Percentiles rank a stretch among this genome's conserved stretches.
These are phyloP conservation scores for Stagonosporopsis chrysanthemi DNA, from an alignment of 2,329 filamentous ascomycete genomes.

Conservation along the genomic window DNA sequence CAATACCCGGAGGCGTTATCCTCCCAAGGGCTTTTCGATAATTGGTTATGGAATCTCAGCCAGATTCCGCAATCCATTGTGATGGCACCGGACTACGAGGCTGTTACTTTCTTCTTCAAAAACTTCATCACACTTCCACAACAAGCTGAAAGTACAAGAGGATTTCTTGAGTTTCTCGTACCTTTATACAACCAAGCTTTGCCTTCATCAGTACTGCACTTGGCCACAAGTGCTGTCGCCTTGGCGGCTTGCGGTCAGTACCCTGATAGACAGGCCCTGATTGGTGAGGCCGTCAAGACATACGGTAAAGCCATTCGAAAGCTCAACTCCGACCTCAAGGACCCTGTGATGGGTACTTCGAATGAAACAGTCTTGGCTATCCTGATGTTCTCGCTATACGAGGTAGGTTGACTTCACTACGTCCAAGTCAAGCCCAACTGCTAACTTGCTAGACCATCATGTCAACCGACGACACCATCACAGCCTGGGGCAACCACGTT, in stretches of 20 bases:
- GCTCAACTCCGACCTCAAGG: conserved; percentile 47
- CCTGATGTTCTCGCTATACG: conserved; percentile 52
- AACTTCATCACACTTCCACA: conserved; percentile 51
- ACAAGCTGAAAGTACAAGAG: conserved; percentile 48
- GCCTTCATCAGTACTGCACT: conserved; percentile 48
- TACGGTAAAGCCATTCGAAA: conserved; percentile 51
- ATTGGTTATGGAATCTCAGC: conserved; percentile 43
- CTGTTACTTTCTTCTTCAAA: conserved; percentile 52
- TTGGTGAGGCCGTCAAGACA: conserved; percentile 42
- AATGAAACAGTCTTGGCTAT: conserved; percentile 51
- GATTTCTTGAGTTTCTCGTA: conserved; percentile 49
- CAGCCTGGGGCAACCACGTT: conserved; percentile 51
- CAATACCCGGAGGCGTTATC: conserved; percentile 20
- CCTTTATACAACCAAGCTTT: conserved; percentile 48
- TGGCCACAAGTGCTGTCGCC: conserved; percentile 51
- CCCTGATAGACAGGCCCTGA: conserved; percentile 44
- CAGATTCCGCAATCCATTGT: conserved; percentile 38
- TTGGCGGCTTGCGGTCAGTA: conserved; percentile 50
- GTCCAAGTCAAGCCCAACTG: background rate
- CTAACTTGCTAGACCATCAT: conserved; percentile 43
- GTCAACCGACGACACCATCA: conserved; percentile 47
- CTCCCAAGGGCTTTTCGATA: conserved; percentile 32
- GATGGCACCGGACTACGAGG: conserved; percentile 47
- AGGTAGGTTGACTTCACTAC: conserved; percentile 40
- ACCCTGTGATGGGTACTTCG: conserved; percentile 45